Base-by-base conservation (phyloP, 345 rosid species). In the Hibiscus mutabilis region DNA sequence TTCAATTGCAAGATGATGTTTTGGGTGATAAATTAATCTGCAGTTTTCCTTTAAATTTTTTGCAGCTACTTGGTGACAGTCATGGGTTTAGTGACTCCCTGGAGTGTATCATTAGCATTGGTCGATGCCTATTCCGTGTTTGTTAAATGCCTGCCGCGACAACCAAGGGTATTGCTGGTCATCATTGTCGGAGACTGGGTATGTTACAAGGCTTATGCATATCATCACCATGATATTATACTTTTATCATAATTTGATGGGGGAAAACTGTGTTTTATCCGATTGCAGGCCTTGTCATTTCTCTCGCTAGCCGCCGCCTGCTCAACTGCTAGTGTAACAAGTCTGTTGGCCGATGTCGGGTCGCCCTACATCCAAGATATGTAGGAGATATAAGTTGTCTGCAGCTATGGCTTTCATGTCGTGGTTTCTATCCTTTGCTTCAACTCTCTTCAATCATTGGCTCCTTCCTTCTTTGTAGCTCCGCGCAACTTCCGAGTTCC, bases 1-100 rank as follows among this genome's bases (percentile, higher is more conserved):
- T 22, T 42, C 7, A 11, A 42, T 12, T 40, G 27, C 18, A 63
- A 37, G 8, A 37, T 11, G 35, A 35, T 63, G 68, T 37, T 18
- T 18, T 53, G 25, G 12, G 12, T 31, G 29, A 31, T 8, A 19
- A 35, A 56, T 6, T 10, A 37, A 19, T 37, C 46, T 10, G 29
- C 18, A 1, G 3, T 9, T 59, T 24, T 70, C 61, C 15, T 40
- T 24, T 1, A 42, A 8, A 11, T 10, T 7, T n/a, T 21, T 70
- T 68, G 74, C 84, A 90, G 96, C 77, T 90, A 71, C 82, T 75
- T 86, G 85, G 89, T 87, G 66, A 82, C 86, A 27, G 80, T 86
- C 29, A 89, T 89, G 96, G 89, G 91, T 42, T 79, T 89, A 63
- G 82, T 84, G 57, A 82, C 85, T 73, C 90, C 92, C 35, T 89